These are phyloP conservation scores for Saccharomyces hybrid DNA, from an alignment of 1,139 yeast genomes.

Conservation along the genomic window DNA sequence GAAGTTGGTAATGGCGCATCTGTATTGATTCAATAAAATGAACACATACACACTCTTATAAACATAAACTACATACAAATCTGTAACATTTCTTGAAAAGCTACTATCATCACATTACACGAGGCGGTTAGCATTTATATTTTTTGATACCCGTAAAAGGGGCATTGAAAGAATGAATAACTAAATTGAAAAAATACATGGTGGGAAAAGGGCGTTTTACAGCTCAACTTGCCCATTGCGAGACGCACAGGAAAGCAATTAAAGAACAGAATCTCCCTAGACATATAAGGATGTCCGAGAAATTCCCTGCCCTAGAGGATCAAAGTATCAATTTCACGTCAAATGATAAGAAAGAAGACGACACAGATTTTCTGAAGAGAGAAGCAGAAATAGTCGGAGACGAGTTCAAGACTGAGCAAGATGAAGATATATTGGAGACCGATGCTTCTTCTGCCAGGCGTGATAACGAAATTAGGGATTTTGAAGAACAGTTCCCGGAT, in stretches of 20 bases:
- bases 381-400: slow-evolving; percentile 82
- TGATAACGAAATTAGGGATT: slow-evolving; percentile 38
- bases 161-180: slow-evolving; percentile 1
- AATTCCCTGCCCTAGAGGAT: slow-evolving; percentile 75
- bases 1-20: slow-evolving; percentile 27
- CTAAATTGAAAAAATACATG: background rate
- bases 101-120: slow-evolving; percentile 4
- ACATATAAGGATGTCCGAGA: slow-evolving; percentile 56
- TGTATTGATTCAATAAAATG: slow-evolving; percentile 18
- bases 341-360: slow-evolving; percentile 28
- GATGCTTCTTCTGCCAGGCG: background rate
- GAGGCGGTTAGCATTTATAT: background rate
- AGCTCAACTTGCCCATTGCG: background rate
- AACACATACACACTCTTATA: background rate
- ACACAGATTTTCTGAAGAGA: slow-evolving; percentile 68
- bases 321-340: slow-evolving; percentile 33
- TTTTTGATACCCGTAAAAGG: background rate
- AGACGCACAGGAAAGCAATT: background rate
- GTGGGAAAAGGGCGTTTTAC: background rate
- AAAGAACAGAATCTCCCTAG: background rate
- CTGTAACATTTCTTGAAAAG: background rate
- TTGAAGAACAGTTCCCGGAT: slow-evolving; percentile 61
- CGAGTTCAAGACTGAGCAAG: slow-evolving; percentile 63
- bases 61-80: background rate
- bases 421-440: slow-evolving; percentile 39